Conservation (phyloP, 169 alveolate species). For the Plasmodium vivax region DNA sequence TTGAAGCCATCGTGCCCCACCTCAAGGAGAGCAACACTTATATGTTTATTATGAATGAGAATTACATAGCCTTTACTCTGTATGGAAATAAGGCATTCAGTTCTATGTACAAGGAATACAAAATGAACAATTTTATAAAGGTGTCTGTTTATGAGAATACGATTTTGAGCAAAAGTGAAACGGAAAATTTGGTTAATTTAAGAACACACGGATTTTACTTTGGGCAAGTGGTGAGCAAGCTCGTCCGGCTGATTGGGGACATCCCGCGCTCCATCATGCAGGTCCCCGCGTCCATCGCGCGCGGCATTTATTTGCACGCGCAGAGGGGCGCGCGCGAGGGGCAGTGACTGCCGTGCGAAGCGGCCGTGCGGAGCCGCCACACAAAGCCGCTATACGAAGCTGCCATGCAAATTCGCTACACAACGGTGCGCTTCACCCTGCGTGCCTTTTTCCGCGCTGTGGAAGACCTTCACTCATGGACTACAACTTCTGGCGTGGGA, state of each 20-base stretch:
- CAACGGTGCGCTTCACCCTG: background rate
- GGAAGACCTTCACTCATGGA: background rate
- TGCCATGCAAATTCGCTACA: too few species aligned
- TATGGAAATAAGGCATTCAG: constrained; percentile 42
- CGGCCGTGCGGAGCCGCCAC: too few species aligned
- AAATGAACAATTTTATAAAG: constrained; percentile 39
- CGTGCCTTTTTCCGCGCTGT: background rate
- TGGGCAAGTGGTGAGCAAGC: constrained; percentile 35
- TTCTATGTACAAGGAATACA: constrained; percentile 59
- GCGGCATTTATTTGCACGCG: constrained; percentile 47
- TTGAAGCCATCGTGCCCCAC: constrained; percentile 69
- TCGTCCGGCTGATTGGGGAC: constrained; percentile 19
- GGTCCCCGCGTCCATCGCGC: constrained; percentile 62
- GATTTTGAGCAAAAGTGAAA: constrained; percentile 37
- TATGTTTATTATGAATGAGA: constrained; percentile 64
- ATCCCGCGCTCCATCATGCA: constrained; percentile 52
- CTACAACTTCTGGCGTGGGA: background rate
- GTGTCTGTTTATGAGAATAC: constrained; percentile 59
- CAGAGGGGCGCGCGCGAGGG: background rate
- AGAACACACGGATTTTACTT: constrained; percentile 48
- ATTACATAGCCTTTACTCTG: constrained; percentile 60
- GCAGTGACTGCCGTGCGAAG: background rate
- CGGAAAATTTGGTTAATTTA: constrained; percentile 61
- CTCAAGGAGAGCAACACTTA: constrained; percentile 62
- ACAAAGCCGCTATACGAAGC: too few species aligned